Evolutionary conservation across 768 basidiomycete species (phyloP).

Genomic region (Lyophyllum shimeji): DNA sequence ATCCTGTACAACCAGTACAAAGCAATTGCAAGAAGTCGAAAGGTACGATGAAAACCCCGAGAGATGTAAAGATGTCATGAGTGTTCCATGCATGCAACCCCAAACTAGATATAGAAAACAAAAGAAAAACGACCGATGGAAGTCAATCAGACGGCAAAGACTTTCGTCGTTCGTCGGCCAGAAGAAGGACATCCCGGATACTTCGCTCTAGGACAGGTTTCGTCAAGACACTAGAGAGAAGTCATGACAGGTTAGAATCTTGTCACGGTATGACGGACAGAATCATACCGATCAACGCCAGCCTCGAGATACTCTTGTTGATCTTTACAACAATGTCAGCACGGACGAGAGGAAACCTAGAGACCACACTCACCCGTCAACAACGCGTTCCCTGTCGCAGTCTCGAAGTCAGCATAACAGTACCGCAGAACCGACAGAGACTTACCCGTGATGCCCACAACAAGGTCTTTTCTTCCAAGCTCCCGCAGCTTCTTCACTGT

Average conservation of each 20-base stretch:
- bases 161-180: constrained; percentile 49
- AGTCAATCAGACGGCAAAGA: constrained; percentile 10
- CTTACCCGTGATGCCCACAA: constrained; percentile 79
- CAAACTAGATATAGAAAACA: neutral
- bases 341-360: neutral
- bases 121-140: constrained; percentile 7
- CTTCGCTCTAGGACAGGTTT: constrained; percentile 75
- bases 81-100: neutral
- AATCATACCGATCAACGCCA: constrained; percentile 68
- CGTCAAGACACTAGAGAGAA: constrained; percentile 58
- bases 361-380: constrained; percentile 38
- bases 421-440: neutral
- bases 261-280: neutral
- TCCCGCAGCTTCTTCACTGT: constrained; percentile 64
- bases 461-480: constrained; percentile 68
- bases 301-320: constrained; percentile 77
- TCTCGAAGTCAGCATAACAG: neutral
- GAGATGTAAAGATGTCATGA: neutral
- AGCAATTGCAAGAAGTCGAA: neutral
- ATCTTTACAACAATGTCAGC: constrained; percentile 40
- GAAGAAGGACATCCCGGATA: constrained; percentile 42
- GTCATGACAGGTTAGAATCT: constrained; percentile 11
- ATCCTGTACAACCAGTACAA: neutral
- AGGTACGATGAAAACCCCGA: neutral
- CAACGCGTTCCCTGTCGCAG: constrained; percentile 48